A percentile compares a stretch with the other conserved stretches of the same genome.
Conservation (phyloP, 2,329 filamentous ascomycete species). For the Fusarium torulosum region DNA sequence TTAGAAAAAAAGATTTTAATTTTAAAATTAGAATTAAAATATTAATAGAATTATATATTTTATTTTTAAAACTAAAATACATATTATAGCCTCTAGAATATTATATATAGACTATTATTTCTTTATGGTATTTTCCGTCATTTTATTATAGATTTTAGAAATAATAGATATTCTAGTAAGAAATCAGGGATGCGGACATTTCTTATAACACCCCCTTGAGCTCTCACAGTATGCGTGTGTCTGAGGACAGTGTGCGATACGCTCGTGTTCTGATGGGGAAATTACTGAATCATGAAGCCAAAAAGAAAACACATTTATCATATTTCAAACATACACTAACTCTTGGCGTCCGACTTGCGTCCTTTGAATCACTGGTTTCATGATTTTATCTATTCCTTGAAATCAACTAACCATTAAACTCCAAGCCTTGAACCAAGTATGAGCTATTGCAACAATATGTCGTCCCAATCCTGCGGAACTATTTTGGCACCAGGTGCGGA, state of each 20-base stretch:
- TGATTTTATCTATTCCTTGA: conserved; percentile 44
- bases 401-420: conserved; percentile 44
- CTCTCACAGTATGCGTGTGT: conserved; percentile 35
- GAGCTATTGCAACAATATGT: conserved; percentile 30
- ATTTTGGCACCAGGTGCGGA: conserved; percentile 9
- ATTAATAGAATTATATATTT: too few species aligned
- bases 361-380: conserved; percentile 16
- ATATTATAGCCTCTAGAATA: too few species aligned
- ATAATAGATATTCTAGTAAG: too few species aligned
- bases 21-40: too few species aligned
- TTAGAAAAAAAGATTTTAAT: too few species aligned
- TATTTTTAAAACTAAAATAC: too few species aligned
- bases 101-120: too few species aligned
- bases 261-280: conserved; percentile 12
- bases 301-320: neutral
- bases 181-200: too few species aligned
- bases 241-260: conserved; percentile 38
- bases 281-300: conserved; percentile 1
- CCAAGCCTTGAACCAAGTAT: conserved; percentile 40
- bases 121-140: too few species aligned
- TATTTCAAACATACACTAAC: conserved; percentile 1
- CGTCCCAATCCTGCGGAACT: conserved; percentile 14
- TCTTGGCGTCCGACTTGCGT: neutral
- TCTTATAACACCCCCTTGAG: too few species aligned
- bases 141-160: too few species aligned